Conservation (phyloP, 305 asterid species). For the Coffea humblotiana region DNA sequence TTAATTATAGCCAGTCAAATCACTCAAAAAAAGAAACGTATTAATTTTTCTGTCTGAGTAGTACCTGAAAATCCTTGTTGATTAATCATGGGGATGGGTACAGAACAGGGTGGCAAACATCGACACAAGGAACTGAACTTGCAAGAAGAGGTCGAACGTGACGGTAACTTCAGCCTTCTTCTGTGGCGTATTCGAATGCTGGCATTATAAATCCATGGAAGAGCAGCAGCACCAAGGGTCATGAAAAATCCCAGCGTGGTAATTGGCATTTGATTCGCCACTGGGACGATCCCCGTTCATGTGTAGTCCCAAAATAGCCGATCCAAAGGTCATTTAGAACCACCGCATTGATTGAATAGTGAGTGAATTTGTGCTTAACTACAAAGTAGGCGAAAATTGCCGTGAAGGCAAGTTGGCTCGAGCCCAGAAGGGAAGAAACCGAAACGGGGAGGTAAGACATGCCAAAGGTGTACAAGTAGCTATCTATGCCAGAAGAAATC, state of each 20-base stretch:
- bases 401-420: slow-evolving; percentile 31
- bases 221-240: slow-evolving; percentile 35
- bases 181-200: slow-evolving; percentile 29
- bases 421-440: slow-evolving; percentile 28
- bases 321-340: slow-evolving; percentile 36
- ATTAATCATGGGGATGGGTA: slow-evolving; percentile 28
- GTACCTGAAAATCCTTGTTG: slow-evolving; percentile 37
- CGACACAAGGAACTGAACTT: slow-evolving; percentile 28
- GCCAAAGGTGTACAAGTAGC: slow-evolving; percentile 36
- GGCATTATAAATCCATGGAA: slow-evolving; percentile 34
- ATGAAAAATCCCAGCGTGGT: slow-evolving; percentile 29
- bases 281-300: slow-evolving; percentile 29
- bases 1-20: neutral
- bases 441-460: slow-evolving; percentile 31
- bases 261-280: slow-evolving; percentile 28
- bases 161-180: slow-evolving; percentile 26
- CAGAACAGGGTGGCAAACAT: slow-evolving; percentile 32
- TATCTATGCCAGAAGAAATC: slow-evolving; percentile 23
- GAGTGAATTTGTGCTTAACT: slow-evolving; percentile 31
- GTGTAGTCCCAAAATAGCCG: slow-evolving; percentile 30
- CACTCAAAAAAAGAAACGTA: neutral
- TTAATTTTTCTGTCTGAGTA: neutral
- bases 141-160: slow-evolving; percentile 28
- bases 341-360: slow-evolving; percentile 27
- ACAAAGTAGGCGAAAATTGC: slow-evolving; percentile 27